A percentile compares a stretch with the other conserved stretches of the same genome.
phyloP scores from a whole-genome alignment of 2,329 filamentous ascomycete genomes.

The Aspergillus proliferans region DNA sequence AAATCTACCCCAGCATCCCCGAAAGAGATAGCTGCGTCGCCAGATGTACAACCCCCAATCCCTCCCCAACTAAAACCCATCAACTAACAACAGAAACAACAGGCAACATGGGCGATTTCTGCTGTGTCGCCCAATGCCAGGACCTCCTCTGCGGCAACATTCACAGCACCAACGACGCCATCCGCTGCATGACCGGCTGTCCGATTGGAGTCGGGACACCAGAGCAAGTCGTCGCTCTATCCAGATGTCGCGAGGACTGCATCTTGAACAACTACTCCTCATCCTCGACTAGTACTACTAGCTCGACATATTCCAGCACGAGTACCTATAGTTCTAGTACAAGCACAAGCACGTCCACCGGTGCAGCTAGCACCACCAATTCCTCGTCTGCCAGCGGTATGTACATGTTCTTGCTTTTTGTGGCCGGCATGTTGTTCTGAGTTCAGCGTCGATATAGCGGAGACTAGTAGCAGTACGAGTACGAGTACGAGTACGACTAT shows the following conservation, averaged over 20 bases:
- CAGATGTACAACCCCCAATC: slow-evolving; percentile 17
- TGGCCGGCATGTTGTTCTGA: no score
- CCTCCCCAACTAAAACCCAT: no score
- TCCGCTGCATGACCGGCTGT: slow-evolving; percentile 47
- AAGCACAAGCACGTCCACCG: slow-evolving; percentile 16
- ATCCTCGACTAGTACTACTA: neutral
- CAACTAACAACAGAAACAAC: neutral
- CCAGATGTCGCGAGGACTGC: neutral
- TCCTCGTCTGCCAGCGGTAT: slow-evolving; percentile 9
- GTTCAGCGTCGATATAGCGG: no score
- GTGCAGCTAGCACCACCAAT: slow-evolving; percentile 5
- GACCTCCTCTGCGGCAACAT: slow-evolving; percentile 48
- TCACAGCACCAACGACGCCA: slow-evolving; percentile 46
- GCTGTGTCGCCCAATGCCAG: slow-evolving; percentile 48
- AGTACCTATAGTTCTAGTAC: slow-evolving; percentile 1
- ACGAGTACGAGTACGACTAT: neutral
- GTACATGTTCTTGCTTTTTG: neutral
- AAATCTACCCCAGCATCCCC: slow-evolving; percentile 26
- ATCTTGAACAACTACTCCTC: neutral
- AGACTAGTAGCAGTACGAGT: neutral
- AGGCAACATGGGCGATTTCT: slow-evolving; percentile 42
- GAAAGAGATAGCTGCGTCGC: slow-evolving; percentile 30
- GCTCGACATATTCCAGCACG: no score
- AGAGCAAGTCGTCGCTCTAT: neutral
- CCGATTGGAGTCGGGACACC: slow-evolving; percentile 35